Evolutionary conservation across 345 rosid genomes (phyloP), one percentile per base, ranked within the genome.

Genomic region (Streptanthus diversifolius): DNA sequence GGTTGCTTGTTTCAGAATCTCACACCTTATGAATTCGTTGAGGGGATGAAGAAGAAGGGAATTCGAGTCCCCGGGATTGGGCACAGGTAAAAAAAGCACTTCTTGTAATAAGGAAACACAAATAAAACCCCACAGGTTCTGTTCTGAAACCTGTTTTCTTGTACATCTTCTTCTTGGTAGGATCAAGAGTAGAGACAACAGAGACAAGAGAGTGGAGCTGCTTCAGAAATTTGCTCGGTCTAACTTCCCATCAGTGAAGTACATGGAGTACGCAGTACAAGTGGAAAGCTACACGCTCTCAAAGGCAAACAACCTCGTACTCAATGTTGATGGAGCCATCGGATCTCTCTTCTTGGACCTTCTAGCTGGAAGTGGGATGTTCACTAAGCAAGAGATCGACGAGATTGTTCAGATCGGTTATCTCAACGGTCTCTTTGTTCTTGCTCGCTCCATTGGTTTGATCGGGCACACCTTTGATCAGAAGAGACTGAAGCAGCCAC

Each of bases 61-160:
- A 90, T 95, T 33, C 90, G 99, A 17, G 99, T 95, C 68, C 99
- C 99, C 1, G 98, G 98, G 63, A 92, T 91, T 43, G 98, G 99
- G 36, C 98, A 95, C 80, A 91, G 99, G 99, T 90, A 85, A 10
- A 10, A 52, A 63, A 0, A 59, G 2, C 48, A 66, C 5, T 18
- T 18, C 0, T 15, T 59, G 22, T 8, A 49, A 18, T 14, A 56
- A 56, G 27, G 9, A 66, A 74, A 36, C 0, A 27, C 37, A 18
- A 29, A 2, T 4, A 59, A 22, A 70, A n/a, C 2, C 14, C 0
- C 30, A 45, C 5, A 0, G 19, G 7, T n/a, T 24, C 25, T 47
- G 22, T 19, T 62, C 61, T 53, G 30, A 41, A 58, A 47, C 21
- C 15, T 63, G 30, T 66, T 36, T 12, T 67, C 41, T 63, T 55